Conservation (phyloP, 2,329 filamentous ascomycete genomes). For the Fusarium scirpi region DNA sequence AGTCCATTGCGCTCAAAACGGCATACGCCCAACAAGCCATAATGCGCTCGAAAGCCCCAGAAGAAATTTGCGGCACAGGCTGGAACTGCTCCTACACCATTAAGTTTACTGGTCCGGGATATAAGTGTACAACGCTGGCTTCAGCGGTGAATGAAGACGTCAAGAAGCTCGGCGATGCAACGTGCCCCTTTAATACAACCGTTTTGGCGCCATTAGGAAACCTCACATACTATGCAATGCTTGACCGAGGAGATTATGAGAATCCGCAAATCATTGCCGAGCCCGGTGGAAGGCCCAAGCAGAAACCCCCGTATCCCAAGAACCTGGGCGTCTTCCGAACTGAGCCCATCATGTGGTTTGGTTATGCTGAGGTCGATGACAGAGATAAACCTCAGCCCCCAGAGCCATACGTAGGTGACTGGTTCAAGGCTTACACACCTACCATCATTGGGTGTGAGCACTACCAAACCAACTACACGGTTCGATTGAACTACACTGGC, state of each 20-base stretch:
- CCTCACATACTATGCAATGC: constrained; percentile 38
- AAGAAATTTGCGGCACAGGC: constrained; percentile 40
- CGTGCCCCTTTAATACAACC: constrained; percentile 40
- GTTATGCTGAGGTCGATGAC: constrained; percentile 42
- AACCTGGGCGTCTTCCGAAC: constrained; percentile 42
- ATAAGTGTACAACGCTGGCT: constrained; percentile 37
- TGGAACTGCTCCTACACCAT: constrained; percentile 45
- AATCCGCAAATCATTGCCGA: constrained; percentile 24
- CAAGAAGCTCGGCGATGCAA: constrained; percentile 28
- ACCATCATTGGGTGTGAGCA: constrained; percentile 46
- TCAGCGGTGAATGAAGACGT: constrained; percentile 23
- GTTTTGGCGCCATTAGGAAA: constrained; percentile 39
- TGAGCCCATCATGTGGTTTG: constrained; percentile 45
- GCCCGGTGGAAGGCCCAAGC: constrained; percentile 25
- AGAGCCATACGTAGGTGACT: constrained; percentile 17
- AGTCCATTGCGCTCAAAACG: constrained; percentile 34
- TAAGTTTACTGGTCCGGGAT: constrained; percentile 41
- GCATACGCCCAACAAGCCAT: constrained; percentile 38
- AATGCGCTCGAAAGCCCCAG: constrained; percentile 26
- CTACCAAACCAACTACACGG: constrained; percentile 40
- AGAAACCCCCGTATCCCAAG: constrained; percentile 34
- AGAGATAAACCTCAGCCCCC: constrained; percentile 28
- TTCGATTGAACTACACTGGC: constrained; percentile 42
- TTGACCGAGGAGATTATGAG: constrained; percentile 39
- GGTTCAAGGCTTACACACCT: constrained; percentile 43